A percentile compares a stretch with the other conserved stretches of the same genome.
Evolutionary conservation across 257 asterid species (phyloP).

Genomic region (Osmanthus fragrans): DNA sequence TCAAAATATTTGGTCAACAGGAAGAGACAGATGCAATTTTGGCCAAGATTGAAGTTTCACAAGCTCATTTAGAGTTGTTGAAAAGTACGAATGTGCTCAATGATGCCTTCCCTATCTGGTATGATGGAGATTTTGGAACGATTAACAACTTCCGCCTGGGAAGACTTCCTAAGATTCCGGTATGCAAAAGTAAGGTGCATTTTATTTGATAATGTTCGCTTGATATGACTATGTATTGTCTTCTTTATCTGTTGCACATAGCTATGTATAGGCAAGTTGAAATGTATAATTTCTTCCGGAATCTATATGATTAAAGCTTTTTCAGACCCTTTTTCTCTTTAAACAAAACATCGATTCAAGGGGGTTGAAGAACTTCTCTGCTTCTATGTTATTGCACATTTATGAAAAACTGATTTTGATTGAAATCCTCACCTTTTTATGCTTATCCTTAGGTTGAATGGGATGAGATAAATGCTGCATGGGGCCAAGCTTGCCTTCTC

Average conservation of each 20-base stretch:
- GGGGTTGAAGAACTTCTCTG: slow-evolving; percentile 22
- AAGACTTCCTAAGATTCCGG: slow-evolving; percentile 95
- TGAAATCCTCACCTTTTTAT: background rate
- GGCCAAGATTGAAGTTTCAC: slow-evolving; percentile 96
- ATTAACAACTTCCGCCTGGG: slow-evolving; percentile 98
- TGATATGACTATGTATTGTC: background rate
- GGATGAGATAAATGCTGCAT: slow-evolving; percentile 99
- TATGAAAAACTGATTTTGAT: slow-evolving; percentile 1
- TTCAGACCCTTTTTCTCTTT: background rate
- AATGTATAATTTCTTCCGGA: background rate
- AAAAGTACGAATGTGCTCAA: slow-evolving; percentile 85
- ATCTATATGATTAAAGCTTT: background rate
- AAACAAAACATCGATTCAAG: background rate
- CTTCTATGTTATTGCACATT: background rate
- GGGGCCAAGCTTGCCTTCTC: slow-evolving; percentile 99
- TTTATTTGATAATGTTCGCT: background rate
- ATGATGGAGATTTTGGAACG: slow-evolving; percentile 97
- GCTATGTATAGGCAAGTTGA: background rate
- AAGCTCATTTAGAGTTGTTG: slow-evolving; percentile 88
- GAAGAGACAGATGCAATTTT: slow-evolving; percentile 92
- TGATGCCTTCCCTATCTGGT: slow-evolving; percentile 92
- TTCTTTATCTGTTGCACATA: background rate
- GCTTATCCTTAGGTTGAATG: slow-evolving; percentile 77
- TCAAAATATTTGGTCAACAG: slow-evolving; percentile 41
- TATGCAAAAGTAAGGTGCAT: slow-evolving; percentile 24